Conservation (phyloP, 176 grass and related monocot genomes). For the Zoysia japonica region DNA sequence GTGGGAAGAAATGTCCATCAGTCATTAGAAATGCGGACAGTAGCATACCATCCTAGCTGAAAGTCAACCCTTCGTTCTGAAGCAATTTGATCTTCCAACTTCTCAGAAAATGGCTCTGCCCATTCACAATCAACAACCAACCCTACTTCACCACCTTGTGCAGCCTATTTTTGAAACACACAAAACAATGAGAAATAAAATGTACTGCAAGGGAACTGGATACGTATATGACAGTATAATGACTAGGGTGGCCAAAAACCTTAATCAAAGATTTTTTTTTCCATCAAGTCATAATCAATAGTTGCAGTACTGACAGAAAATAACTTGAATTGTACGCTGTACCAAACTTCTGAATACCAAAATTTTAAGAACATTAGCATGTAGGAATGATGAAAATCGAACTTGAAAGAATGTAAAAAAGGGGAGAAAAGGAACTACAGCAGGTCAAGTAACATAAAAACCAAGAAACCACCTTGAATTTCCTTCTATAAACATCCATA, state of each 20-base stretch:
- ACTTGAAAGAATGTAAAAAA: background rate
- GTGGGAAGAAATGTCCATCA: background rate
- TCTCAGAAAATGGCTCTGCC: constrained; percentile 88
- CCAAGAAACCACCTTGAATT: constrained; percentile 68
- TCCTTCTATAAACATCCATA: constrained; percentile 80
- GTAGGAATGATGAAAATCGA: background rate
- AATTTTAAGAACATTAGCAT: background rate
- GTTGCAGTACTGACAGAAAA: background rate
- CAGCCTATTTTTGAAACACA: constrained; percentile 49
- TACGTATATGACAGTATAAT: constrained; percentile 26
- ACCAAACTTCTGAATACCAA: constrained; percentile 3
- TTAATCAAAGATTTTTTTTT: background rate
- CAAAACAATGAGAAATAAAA: constrained; percentile 45
- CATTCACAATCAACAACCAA: constrained; percentile 97
- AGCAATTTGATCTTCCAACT: constrained; percentile 73
- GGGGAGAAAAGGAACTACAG: background rate
- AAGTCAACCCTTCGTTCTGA: constrained; percentile 77
- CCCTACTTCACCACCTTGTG: constrained; percentile 87
- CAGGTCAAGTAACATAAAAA: constrained; percentile 10
- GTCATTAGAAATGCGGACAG: background rate
- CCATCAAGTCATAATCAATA: background rate
- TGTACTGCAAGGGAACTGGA: constrained; percentile 13
- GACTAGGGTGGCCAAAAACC: background rate
- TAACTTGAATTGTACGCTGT: background rate
- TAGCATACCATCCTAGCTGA: constrained; percentile 90